Percentiles rank a stretch among this genome's conserved stretches.
Conservation (phyloP, 116 monocot genomes). For the Phalaenopsis hybrid region DNA sequence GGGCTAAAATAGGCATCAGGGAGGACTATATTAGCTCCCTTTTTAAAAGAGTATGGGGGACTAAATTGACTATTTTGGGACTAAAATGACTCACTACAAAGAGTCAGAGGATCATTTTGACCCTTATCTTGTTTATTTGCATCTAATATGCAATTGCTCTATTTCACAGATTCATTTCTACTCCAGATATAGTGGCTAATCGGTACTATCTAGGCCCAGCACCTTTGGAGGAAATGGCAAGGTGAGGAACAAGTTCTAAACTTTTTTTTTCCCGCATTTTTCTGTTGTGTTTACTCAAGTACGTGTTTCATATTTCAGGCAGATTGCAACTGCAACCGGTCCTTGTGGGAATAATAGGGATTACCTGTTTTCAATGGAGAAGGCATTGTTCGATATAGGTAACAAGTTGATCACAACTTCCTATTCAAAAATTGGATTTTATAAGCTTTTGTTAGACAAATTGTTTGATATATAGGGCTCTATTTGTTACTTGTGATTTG, state of each 20-base stretch:
- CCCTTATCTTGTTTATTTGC: neutral
- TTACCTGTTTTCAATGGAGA: constrained; percentile 81
- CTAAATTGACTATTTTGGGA: no score
- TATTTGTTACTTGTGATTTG: no score
- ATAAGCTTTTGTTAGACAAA: neutral
- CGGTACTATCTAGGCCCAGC: constrained; percentile 95
- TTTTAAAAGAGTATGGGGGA: no score
- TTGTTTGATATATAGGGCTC: neutral
- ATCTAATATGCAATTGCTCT: neutral
- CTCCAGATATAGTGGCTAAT: constrained; percentile 64
- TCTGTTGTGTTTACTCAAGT: neutral
- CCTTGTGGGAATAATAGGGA: constrained; percentile 96
- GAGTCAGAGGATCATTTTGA: no score
- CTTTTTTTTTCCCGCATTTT: neutral
- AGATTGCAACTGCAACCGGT: constrained; percentile 88
- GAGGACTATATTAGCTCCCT: no score
- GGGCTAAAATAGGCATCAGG: no score
- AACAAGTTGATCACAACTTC: constrained; percentile 7
- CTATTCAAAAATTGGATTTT: neutral
- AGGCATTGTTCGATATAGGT: constrained; percentile 82
- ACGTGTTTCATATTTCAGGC: constrained; percentile 30
- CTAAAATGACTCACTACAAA: no score
- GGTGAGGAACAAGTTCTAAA: constrained; percentile 31
- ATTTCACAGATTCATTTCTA: constrained; percentile 75
- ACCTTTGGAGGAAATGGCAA: constrained; percentile 91